Base-by-base conservation (phyloP, 2,329 filamentous ascomycete genomes). In the Aureobasidium sp. region DNA sequence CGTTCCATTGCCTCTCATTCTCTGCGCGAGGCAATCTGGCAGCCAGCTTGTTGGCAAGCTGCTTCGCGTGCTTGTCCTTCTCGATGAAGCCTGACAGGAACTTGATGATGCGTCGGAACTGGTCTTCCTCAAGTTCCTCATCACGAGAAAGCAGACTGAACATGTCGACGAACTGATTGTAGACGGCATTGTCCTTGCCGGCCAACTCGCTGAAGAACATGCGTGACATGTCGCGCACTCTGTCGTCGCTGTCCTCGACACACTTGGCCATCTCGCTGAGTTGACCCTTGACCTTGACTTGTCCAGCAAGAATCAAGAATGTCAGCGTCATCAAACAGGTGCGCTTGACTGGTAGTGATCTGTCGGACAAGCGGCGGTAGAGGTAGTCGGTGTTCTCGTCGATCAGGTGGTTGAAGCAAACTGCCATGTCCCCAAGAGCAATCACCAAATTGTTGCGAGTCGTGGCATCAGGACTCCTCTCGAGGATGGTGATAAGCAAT, bases 121-220 rank as follows among this genome's bases (percentile, higher is more conserved):
- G 85, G 68, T 96, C 91, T 73, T 97, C 93, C 11, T 91, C 86
- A 67, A 99, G 79, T 33, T 81, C 84, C 59, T 84, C 83, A 68
- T 95, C 93, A 0, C 91, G 89, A 62, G 90, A 94, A 50, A 99
- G 80, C 66, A 97, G 78, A 71, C 89, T 93, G 75, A 99, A 99
- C 90, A 99, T 97, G 72, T 99, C 94, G 31, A 99, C 91, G 75
- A 99, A 99, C 77, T 99, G 93, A 73, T 99, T 99, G 75, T 99
- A 99, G 2, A 99, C 91, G 2, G 94, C 94, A 71, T 99, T 99
- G 73, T 99, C 94, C 79, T 99, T 99, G 68, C 91, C 96, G 64
- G 92, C 91, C 61, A 99, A 82, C 75, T 99, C 94, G 0, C 91
- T 93, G 75, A 99, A 99, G 84, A 99, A 99, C 93, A 97, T 97